phyloP scores from a whole-genome alignment of 2,329 filamentous ascomycete genomes.

The Endothia cerciana region DNA sequence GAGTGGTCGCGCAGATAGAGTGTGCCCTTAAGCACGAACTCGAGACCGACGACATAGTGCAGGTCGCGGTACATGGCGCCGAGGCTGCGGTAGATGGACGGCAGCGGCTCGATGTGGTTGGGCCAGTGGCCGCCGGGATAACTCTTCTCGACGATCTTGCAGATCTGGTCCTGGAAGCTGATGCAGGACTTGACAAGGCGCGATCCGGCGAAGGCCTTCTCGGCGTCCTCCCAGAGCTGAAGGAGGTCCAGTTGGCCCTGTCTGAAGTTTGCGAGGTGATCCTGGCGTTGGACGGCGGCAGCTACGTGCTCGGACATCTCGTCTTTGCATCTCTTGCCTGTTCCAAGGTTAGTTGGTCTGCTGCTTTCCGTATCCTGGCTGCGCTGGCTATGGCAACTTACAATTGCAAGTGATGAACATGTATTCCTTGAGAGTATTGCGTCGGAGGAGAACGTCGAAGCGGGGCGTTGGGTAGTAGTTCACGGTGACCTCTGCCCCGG shows the following conservation, averaged over 20 bases:
- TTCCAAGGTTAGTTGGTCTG: not conserved
- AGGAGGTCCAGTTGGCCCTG: slow-evolving; percentile 29
- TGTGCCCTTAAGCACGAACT: slow-evolving; percentile 35
- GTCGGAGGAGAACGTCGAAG: slow-evolving; percentile 33
- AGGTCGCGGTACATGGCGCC: slow-evolving; percentile 33
- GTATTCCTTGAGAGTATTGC: slow-evolving; percentile 30
- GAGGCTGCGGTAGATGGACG: slow-evolving; percentile 32
- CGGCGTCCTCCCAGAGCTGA: slow-evolving; percentile 28
- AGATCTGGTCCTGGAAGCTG: slow-evolving; percentile 30
- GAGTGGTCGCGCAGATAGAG: slow-evolving; percentile 30
- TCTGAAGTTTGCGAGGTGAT: slow-evolving; percentile 28
- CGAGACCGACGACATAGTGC: slow-evolving; percentile 32
- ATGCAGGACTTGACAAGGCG: slow-evolving; percentile 28
- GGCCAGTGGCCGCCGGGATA: slow-evolving; percentile 35
- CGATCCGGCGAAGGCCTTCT: slow-evolving; percentile 23
- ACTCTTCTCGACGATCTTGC: slow-evolving; percentile 27
- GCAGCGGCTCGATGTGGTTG: slow-evolving; percentile 37
- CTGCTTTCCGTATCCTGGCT: not conserved
- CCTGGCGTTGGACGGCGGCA: slow-evolving; percentile 19
- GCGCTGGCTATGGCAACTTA: slow-evolving; percentile 23
- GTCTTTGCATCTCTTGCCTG: slow-evolving; percentile 36
- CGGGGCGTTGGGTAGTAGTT: slow-evolving; percentile 36
- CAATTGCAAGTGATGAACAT: slow-evolving; percentile 38
- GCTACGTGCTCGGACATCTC: slow-evolving; percentile 32
- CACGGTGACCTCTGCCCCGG: slow-evolving; percentile 42